Percentiles rank a stretch among this genome's conserved stretches.
Conservation (phyloP, 495 filamentous ascomycete species). For the Penicillium coffeae region DNA sequence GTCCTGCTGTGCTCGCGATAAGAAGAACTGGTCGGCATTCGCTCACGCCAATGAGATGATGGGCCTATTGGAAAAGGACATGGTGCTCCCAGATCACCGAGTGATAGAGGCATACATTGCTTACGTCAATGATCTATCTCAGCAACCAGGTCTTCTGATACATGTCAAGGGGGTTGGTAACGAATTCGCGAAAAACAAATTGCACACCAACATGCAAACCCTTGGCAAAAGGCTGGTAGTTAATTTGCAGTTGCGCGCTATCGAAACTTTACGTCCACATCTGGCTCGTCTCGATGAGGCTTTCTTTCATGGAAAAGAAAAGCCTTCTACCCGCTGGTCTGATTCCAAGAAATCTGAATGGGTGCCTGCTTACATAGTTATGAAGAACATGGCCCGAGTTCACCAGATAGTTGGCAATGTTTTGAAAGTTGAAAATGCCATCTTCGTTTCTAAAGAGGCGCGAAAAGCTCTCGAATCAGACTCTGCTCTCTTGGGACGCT, state of each 20-base stretch:
- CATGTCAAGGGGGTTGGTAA: slow-evolving; percentile 28
- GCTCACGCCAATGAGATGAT: slow-evolving; percentile 54
- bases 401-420: slow-evolving; percentile 29
- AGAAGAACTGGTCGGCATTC: slow-evolving; percentile 61
- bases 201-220: slow-evolving; percentile 11
- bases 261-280: slow-evolving; percentile 26
- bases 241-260: slow-evolving; percentile 20
- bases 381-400: slow-evolving; percentile 20
- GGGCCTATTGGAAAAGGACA: slow-evolving; percentile 45
- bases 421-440: slow-evolving; percentile 22
- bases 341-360: background rate
- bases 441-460: slow-evolving; percentile 23
- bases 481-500: slow-evolving; percentile 27
- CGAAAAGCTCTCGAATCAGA: slow-evolving; percentile 20
- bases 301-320: slow-evolving; percentile 12
- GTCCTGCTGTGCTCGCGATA: slow-evolving; percentile 63
- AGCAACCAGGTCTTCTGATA: slow-evolving; percentile 31
- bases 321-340: slow-evolving; percentile 6
- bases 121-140: slow-evolving; percentile 16
- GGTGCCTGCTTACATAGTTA: background rate
- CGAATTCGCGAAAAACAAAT: slow-evolving; percentile 7
- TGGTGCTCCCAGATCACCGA: slow-evolving; percentile 33
- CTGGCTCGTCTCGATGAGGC: slow-evolving; percentile 28
- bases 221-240: slow-evolving; percentile 27
- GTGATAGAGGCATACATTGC: slow-evolving; percentile 30